A percentile compares a stretch with the other conserved stretches of the same genome.
These are phyloP conservation scores for Dothidotthia symphoricarpi DNA, from an alignment of 2,329 filamentous ascomycete genomes.

Conservation along the genomic window DNA sequence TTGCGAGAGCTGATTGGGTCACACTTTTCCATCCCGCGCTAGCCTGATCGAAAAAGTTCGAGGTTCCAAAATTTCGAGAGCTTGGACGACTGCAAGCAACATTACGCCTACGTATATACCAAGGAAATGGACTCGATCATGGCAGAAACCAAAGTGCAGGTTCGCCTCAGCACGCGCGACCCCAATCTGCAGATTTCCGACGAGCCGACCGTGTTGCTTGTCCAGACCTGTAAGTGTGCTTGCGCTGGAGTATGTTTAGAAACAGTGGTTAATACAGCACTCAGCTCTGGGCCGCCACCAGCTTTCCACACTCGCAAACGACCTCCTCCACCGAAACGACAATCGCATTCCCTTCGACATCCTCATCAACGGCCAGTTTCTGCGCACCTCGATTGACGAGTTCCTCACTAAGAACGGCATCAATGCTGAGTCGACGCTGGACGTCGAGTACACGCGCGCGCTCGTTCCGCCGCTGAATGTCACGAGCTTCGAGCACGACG, in stretches of 20 bases:
- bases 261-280: slow-evolving; percentile 9
- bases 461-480: slow-evolving; percentile 85
- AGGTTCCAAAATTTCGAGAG: slow-evolving; percentile 30
- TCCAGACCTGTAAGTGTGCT: slow-evolving; percentile 34
- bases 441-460: slow-evolving; percentile 89
- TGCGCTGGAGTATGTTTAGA: no score
- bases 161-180: slow-evolving; percentile 39
- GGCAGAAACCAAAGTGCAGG: slow-evolving; percentile 35
- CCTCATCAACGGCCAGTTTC: slow-evolving; percentile 88
- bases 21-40: slow-evolving; percentile 16
- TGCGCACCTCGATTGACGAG: slow-evolving; percentile 85
- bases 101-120: slow-evolving; percentile 5
- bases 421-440: slow-evolving; percentile 81
- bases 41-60: slow-evolving; percentile 28
- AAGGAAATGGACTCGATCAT: slow-evolving; percentile 26
- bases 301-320: slow-evolving; percentile 63
- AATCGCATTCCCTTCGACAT: slow-evolving; percentile 85
- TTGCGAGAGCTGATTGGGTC: slow-evolving; percentile 23
- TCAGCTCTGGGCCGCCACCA: slow-evolving; percentile 34
- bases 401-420: slow-evolving; percentile 84
- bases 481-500: slow-evolving; percentile 92
- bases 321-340: slow-evolving; percentile 56
- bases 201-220: slow-evolving; percentile 32
- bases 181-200: slow-evolving; percentile 33
- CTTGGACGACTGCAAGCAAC: slow-evolving; percentile 13